Base-by-base conservation (phyloP, 345 rosid genomes). In the Cardamine chenopodiifolia region DNA sequence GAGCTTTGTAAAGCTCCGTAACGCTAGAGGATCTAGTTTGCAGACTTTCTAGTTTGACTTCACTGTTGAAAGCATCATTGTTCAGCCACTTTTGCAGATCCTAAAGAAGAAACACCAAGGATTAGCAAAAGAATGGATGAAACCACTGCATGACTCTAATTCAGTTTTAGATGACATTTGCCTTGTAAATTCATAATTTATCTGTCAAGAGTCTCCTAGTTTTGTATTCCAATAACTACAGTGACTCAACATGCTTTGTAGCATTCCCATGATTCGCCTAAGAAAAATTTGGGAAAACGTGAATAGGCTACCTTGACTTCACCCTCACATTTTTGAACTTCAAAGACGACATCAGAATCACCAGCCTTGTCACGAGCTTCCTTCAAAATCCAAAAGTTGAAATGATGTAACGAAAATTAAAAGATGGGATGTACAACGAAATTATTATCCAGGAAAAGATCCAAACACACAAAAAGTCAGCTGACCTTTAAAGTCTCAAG, bases 291-390 rank as follows among this genome's bases (percentile, higher is more conserved):
- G n/a, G 57, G 35, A 23, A 66, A 56, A 70, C 9, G 37, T 3
- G 39, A 71, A 73, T 40, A 60, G 19, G 67, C 84, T 63, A 95
- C 99, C 98, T 83, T 77, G 79, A 95, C 84, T 80, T 92, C 97
- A 81, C 59, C 58, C 45, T 80, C 85, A 56, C 69, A 77, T 75
- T 77, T 81, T 75, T 84, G 37, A 23, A 76, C 59, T 28, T 81
- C 73, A 19, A 68, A 76, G 72, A 73, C 86, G 62, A 83, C 83
- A 47, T 73, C 75, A 34, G 77, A 75, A 73, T 79, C 70, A 66
- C 80, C 73, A 76, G 64, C 72, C 70, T 57, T 32, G 68, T 77
- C 78, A 77, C 32, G 83, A 77, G 84, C 84, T 78, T 84, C 82
- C 97, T 94, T 84, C 59, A 84, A 22, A 56, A 78, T 65, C 61